Evolutionary conservation across 495 filamentous ascomycete genomes (phyloP).

Genomic region (Geoglossum glabrum): DNA sequence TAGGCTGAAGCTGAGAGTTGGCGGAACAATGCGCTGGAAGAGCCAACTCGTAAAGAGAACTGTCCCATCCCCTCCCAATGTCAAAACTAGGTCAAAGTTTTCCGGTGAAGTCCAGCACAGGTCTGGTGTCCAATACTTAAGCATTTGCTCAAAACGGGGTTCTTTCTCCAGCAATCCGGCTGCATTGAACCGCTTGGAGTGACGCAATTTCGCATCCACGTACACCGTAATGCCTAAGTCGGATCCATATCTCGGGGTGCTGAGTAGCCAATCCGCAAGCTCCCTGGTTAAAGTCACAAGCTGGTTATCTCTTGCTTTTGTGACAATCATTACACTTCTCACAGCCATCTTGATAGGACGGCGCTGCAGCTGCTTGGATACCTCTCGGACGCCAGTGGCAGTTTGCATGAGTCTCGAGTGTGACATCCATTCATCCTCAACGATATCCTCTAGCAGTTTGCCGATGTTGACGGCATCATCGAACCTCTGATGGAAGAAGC

Average conservation of each 20-base stretch:
- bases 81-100: conserved; percentile 81
- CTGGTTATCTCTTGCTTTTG: conserved; percentile 83
- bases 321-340: conserved; percentile 84
- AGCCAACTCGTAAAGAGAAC: conserved; percentile 92
- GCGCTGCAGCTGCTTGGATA: conserved; percentile 80
- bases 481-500: conserved; percentile 93
- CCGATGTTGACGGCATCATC: conserved; percentile 91
- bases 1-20: conserved; percentile 71
- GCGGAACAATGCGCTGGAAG: conserved; percentile 90
- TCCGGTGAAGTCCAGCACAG: conserved; percentile 79
- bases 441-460: conserved; percentile 85
- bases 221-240: conserved; percentile 77
- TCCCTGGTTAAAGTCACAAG: conserved; percentile 72
- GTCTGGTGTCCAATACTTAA: conserved; percentile 86
- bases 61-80: conserved; percentile 82
- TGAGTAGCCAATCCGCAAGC: conserved; percentile 67
- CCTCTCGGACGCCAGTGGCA: conserved; percentile 81
- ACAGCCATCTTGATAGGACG: conserved; percentile 75
- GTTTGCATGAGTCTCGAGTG: conserved; percentile 88
- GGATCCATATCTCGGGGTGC: conserved; percentile 61
- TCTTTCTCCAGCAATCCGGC: conserved; percentile 48
- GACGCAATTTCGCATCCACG: conserved; percentile 75
- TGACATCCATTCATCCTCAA: conserved; percentile 71
- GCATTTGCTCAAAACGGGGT: conserved; percentile 51
- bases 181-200: conserved; percentile 73